These are phyloP conservation scores for Sporothrix brasiliensis DNA, from an alignment of 2,329 filamentous ascomycete species.

Conservation along the genomic window DNA sequence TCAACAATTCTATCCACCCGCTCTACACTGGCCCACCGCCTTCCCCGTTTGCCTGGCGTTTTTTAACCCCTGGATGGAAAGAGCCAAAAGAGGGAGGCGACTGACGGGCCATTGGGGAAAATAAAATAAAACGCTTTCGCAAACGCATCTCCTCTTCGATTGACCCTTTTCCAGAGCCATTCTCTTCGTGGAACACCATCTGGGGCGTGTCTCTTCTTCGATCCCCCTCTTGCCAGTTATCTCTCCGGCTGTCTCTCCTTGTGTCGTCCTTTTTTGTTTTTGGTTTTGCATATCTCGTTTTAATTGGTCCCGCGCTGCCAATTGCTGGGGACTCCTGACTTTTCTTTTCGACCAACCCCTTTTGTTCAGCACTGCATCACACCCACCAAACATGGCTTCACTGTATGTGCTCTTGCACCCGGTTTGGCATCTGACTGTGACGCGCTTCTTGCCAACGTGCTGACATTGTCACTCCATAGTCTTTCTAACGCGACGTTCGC, in stretches of 20 bases:
- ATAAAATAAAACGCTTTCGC: constrained; percentile 31
- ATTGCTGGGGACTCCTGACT: constrained; percentile 6
- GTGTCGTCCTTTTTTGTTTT: constrained; percentile 19
- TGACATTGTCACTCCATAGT: constrained; percentile 13
- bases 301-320: constrained; percentile 21
- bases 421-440: not conserved
- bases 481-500: constrained; percentile 31
- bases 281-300: constrained; percentile 25
- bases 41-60: constrained; percentile 15
- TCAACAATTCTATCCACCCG: constrained; percentile 29
- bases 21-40: constrained; percentile 26
- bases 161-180: constrained; percentile 11
- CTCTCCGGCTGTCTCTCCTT: not conserved
- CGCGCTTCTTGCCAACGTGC: not conserved
- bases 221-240: constrained; percentile 25
- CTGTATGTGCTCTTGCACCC: constrained; percentile 25
- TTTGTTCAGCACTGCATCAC: constrained; percentile 8
- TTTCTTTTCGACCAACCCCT: constrained; percentile 24
- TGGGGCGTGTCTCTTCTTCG: constrained; percentile 26
- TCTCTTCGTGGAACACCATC: constrained; percentile 28
- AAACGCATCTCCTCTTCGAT: constrained; percentile 19
- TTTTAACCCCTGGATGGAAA: constrained; percentile 22
- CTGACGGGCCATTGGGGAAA: constrained; percentile 22
- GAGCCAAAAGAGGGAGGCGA: constrained; percentile 4
- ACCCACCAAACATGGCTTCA: constrained; percentile 25